Evolutionary conservation across 345 rosid genomes (phyloP), one percentile per base, ranked within the genome.

Genomic region (Punica granatum): DNA sequence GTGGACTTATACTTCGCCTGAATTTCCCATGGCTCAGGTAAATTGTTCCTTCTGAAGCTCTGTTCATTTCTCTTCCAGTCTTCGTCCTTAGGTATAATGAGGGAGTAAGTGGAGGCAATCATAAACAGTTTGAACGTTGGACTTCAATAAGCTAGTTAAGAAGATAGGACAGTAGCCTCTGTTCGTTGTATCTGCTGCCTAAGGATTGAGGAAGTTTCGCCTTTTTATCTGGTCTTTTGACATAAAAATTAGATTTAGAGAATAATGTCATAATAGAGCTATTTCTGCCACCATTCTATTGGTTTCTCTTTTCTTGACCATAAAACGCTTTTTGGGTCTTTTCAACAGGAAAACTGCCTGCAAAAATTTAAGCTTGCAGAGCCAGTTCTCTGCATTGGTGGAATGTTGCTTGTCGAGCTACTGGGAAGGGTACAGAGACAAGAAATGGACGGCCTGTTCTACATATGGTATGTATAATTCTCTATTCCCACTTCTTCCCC

Each of bases 21-120:
- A 84, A 83, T 92, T 89, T 77, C 80, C 94, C n/a, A 86, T 95
- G 99, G 74, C 83, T 72, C 99, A 92, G 92, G 99, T 88, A 67
- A 65, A 82, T 64, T 35, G 44, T 21, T 35, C 31, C 8, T 36
- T 36, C 19, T 33, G 33, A 60, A 51, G 58, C 58, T 51, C 30
- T 60, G 25, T 16, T 31, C 9, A 59, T 60, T 18, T 60, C 25
- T 19, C 10, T n/a, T n/a, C n/a, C n/a, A n/a, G n/a, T 19, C 41
- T 51, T 51, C 30, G 11, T 51, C 58, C 28, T 21, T n/a, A 7
- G 21, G 12, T n/a, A 51, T 51, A 12, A 0, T 51, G 23, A 30
- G 28, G 23, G 5, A 1, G 58, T 25, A 49, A 3, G 53, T 46
- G 2, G 56, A 49, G 25, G 56, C 28, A 49, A 49, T 49, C 21